Conservation (phyloP, 1,284 basidiomycete species). For the Microbotryomycetes sp. region DNA sequence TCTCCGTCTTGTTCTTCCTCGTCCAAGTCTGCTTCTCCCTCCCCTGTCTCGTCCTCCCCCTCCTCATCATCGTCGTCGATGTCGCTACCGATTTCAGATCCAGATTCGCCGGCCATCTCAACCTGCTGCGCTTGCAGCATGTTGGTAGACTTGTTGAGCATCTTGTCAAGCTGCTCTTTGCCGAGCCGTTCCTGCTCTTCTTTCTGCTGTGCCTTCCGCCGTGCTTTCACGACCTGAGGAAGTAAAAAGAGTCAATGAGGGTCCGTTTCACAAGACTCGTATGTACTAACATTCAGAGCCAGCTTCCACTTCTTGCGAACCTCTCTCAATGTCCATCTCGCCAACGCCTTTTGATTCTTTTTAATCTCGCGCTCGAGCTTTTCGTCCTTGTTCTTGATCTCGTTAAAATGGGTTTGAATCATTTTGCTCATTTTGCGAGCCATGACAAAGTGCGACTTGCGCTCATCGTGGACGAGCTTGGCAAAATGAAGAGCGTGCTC, state of each 20-base stretch:
- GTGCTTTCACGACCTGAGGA: conserved; percentile 61
- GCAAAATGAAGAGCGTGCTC: conserved; percentile 43
- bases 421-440: conserved; percentile 56
- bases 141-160: conserved; percentile 80
- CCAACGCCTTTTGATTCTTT: conserved; percentile 57
- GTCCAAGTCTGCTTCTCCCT: conserved; percentile 33
- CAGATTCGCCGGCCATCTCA: conserved; percentile 49
- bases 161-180: conserved; percentile 79
- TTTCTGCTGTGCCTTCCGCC: conserved; percentile 53
- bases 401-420: conserved; percentile 72
- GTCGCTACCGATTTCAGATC: conserved; percentile 12
- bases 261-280: not conserved
- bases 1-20: conserved; percentile 22
- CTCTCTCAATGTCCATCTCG: conserved; percentile 61
- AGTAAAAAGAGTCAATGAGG: conserved; percentile 1
- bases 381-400: conserved; percentile 54
- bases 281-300: conserved; percentile 66
- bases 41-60: conserved; percentile 34
- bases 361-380: conserved; percentile 59
- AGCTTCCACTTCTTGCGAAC: conserved; percentile 81
- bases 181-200: conserved; percentile 61
- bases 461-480: conserved; percentile 41
- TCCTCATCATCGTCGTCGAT: conserved; percentile 33
- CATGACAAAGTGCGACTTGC: conserved; percentile 39
- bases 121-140: conserved; percentile 76